A percentile compares a stretch with the other conserved stretches of the same genome.
Evolutionary conservation across 192 early-diverging fungal species (phyloP).

Genomic region (Phycomyces nitens): DNA sequence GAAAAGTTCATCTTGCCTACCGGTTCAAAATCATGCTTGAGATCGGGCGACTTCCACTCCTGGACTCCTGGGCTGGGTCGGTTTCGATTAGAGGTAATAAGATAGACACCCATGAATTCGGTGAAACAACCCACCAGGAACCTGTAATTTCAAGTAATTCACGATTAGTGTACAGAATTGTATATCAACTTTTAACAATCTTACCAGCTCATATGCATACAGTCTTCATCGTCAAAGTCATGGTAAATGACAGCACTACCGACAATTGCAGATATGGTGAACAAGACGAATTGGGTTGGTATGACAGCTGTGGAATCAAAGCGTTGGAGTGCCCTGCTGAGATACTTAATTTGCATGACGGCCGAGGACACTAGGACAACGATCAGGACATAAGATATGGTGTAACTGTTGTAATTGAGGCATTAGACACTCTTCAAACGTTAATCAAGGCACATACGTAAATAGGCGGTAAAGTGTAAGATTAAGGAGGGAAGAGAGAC

Average conservation of each 20-base stretch:
- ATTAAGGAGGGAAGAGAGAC: slow-evolving; percentile 60
- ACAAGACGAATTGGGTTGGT: slow-evolving; percentile 71
- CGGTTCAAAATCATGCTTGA: too few species aligned
- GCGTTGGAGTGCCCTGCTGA: slow-evolving; percentile 57
- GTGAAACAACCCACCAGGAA: slow-evolving; percentile 50
- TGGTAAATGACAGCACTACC: slow-evolving; percentile 59
- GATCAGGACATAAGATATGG: slow-evolving; percentile 57
- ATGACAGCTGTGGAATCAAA: slow-evolving; percentile 67
- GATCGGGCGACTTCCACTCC: too few species aligned
- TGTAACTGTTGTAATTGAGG: slow-evolving; percentile 22
- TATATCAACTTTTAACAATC: too few species aligned
- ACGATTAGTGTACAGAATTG: background rate
- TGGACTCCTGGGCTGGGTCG: too few species aligned
- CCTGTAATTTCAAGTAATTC: slow-evolving; percentile 6
- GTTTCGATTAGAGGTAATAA: slow-evolving; percentile 52
- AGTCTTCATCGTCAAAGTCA: slow-evolving; percentile 54
- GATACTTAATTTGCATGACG: slow-evolving; percentile 56
- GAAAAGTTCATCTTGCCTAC: too few species aligned
- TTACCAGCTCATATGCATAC: slow-evolving; percentile 33
- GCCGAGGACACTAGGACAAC: slow-evolving; percentile 56
- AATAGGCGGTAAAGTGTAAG: slow-evolving; percentile 57
- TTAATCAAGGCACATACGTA: slow-evolving; percentile 26
- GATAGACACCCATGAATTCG: slow-evolving; percentile 57
- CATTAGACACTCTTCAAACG: background rate
- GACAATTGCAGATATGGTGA: slow-evolving; percentile 65